A percentile compares a stretch with the other conserved stretches of the same genome.
phyloP scores from a whole-genome alignment of 2,329 filamentous ascomycete genomes.

The Phialophora macrospora region DNA sequence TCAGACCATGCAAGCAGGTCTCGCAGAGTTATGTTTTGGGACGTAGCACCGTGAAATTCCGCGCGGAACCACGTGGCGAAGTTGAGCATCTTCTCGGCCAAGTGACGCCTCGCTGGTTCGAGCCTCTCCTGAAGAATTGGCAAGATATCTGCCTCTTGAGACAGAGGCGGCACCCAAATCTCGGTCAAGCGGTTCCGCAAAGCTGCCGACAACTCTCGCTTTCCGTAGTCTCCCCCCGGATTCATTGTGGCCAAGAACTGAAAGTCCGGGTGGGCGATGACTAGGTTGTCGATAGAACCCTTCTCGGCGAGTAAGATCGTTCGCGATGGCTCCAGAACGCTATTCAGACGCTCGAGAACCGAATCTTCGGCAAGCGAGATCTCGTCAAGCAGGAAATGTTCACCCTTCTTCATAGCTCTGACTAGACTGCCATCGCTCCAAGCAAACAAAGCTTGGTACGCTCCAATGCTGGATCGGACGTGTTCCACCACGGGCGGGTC shows the following conservation, averaged over 20 bases:
- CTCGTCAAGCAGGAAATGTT: conserved; percentile 93
- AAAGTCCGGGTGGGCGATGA: conserved; percentile 77
- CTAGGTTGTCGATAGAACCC: conserved; percentile 78
- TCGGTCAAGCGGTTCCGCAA: conserved; percentile 96
- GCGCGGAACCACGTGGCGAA: conserved; percentile 94
- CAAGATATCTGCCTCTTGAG: conserved; percentile 80
- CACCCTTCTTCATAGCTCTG: conserved; percentile 85
- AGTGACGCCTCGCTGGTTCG: conserved; percentile 56
- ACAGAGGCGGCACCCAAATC: conserved; percentile 93
- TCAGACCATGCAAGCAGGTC: conserved; percentile 92
- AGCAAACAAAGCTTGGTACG: conserved; percentile 86
- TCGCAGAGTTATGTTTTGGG: conserved; percentile 83
- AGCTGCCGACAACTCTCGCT: conserved; percentile 94
- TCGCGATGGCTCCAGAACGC: conserved; percentile 86
- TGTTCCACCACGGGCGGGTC: conserved; percentile 54
- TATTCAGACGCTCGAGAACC: conserved; percentile 93
- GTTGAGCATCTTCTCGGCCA: conserved; percentile 73
- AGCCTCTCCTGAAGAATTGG: conserved; percentile 86
- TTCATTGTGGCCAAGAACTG: conserved; percentile 99
- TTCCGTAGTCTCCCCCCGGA: conserved; percentile 96
- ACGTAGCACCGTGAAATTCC: conserved; percentile 74
- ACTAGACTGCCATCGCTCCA: conserved; percentile 96
- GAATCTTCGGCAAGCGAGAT: conserved; percentile 98
- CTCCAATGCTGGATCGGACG: conserved; percentile 58
- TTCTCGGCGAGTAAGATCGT: conserved; percentile 92